Conservation (phyloP, 768 basidiomycete species). For the Pulveroboletus sp. region DNA sequence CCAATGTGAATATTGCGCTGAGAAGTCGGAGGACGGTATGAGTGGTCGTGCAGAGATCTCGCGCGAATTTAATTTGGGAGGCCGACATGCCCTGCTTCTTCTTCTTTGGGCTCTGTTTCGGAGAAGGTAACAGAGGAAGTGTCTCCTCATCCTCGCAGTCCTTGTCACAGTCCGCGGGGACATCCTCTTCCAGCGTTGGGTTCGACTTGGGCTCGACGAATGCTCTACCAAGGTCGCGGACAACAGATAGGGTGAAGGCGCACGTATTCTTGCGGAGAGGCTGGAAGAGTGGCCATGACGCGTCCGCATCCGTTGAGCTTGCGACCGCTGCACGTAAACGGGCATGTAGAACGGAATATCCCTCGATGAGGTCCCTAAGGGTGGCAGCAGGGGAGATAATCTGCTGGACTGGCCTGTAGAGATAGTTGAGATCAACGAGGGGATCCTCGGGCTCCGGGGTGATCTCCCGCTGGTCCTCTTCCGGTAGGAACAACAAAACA, state of each 20-base stretch:
- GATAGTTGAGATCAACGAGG: slow-evolving; percentile 57
- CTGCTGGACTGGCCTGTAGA: slow-evolving; percentile 58
- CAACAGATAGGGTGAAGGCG: slow-evolving; percentile 53
- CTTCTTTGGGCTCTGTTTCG: slow-evolving; percentile 55
- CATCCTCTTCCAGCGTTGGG: slow-evolving; percentile 20
- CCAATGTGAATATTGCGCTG: slow-evolving; percentile 53
- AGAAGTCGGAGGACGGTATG: slow-evolving; percentile 71
- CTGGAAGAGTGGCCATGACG: slow-evolving; percentile 69
- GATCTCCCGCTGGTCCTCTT: slow-evolving; percentile 51
- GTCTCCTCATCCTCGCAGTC: slow-evolving; percentile 27
- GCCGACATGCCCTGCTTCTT: slow-evolving; percentile 67
- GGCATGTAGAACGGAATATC: slow-evolving; percentile 65
- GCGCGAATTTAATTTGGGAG: slow-evolving; percentile 72
- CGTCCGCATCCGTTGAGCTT: slow-evolving; percentile 48
- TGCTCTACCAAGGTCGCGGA: slow-evolving; percentile 65
- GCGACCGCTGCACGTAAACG: slow-evolving; percentile 50
- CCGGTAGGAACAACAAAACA: slow-evolving; percentile 33
- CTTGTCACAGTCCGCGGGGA: slow-evolving; percentile 21
- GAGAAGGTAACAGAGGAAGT: slow-evolving; percentile 54
- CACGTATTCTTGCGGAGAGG: slow-evolving; percentile 56
- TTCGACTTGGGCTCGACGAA: slow-evolving; percentile 50
- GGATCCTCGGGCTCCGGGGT: slow-evolving; percentile 79
- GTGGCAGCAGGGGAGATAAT: slow-evolving; percentile 50
- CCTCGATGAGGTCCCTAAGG: slow-evolving; percentile 62
- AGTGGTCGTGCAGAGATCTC: slow-evolving; percentile 71